These are phyloP conservation scores for Ramularia endophylla DNA, from an alignment of 2,329 filamentous ascomycete species.

Conservation along the genomic window DNA sequence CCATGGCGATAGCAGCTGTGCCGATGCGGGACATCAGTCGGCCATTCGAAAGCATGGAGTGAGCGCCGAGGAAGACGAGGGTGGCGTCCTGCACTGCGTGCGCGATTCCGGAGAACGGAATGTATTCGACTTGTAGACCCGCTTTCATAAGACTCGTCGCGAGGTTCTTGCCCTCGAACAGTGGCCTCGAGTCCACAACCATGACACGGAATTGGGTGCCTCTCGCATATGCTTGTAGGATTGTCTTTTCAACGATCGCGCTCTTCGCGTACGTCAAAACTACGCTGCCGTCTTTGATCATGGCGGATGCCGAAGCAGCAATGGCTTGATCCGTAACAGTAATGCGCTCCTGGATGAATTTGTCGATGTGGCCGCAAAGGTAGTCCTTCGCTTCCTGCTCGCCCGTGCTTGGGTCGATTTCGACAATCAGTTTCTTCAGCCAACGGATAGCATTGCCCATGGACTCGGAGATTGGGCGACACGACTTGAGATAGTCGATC, in stretches of 20 bases:
- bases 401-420: conserved; percentile 77
- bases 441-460: conserved; percentile 97
- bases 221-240: conserved; percentile 63
- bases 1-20: conserved; percentile 79
- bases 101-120: conserved; percentile 69
- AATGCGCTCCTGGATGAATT: conserved; percentile 85
- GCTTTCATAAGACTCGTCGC: conserved; percentile 63
- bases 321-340: conserved; percentile 83
- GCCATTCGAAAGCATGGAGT: conserved; percentile 94
- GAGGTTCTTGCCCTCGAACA: conserved; percentile 65
- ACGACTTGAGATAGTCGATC: conserved; percentile 89
- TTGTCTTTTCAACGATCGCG: conserved; percentile 75
- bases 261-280: conserved; percentile 84
- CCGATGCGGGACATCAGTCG: conserved; percentile 82
- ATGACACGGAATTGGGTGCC: conserved; percentile 78
- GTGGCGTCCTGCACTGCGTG: conserved; percentile 66
- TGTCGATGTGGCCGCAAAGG: conserved; percentile 76
- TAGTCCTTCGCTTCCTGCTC: conserved; percentile 76
- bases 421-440: conserved; percentile 87
- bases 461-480: conserved; percentile 89
- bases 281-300: conserved; percentile 73
- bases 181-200: conserved; percentile 69
- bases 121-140: conserved; percentile 74
- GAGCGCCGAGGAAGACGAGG: conserved; percentile 76
- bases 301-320: conserved; percentile 64